phyloP scores from a whole-genome alignment of 305 asterid species.

The Fraxinus angustifolia region DNA sequence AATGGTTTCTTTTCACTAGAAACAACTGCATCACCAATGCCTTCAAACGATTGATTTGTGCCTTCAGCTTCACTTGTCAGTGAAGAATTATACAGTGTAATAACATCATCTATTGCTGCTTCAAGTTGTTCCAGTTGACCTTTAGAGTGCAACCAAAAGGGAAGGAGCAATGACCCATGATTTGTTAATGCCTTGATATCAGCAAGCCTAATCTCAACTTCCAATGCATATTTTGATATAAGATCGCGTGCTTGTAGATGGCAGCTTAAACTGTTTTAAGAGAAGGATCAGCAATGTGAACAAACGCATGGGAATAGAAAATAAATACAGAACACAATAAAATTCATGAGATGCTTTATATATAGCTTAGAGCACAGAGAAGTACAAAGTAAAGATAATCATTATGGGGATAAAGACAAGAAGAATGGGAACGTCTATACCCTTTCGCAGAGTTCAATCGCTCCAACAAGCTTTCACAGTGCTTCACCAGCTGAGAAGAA shows the following conservation, averaged over 20 bases:
- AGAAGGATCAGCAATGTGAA: constrained; percentile 24
- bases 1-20: constrained; percentile 30
- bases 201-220: constrained; percentile 68
- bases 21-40: constrained; percentile 32
- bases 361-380: neutral
- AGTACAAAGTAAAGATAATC: neutral
- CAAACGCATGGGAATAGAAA: neutral
- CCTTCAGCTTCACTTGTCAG: constrained; percentile 34
- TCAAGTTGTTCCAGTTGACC: constrained; percentile 59
- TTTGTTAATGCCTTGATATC: constrained; percentile 75
- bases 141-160: constrained; percentile 81
- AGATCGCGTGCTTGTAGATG: constrained; percentile 34
- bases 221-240: constrained; percentile 46
- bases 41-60: constrained; percentile 32
- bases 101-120: constrained; percentile 36
- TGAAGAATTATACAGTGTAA: constrained; percentile 29
- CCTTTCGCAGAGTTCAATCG: constrained; percentile 54
- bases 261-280: constrained; percentile 46
- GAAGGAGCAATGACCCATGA: constrained; percentile 59
- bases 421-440: constrained; percentile 33
- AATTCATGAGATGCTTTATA: neutral
- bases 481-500: constrained; percentile 48
- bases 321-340: constrained; percentile 12
- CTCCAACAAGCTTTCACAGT: constrained; percentile 56
- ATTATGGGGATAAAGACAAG: neutral